Percentiles rank a stretch among this genome's conserved stretches.
Evolutionary conservation across 1,284 basidiomycete species (phyloP).

Genomic region (Apiotrichum veenhuisii): DNA sequence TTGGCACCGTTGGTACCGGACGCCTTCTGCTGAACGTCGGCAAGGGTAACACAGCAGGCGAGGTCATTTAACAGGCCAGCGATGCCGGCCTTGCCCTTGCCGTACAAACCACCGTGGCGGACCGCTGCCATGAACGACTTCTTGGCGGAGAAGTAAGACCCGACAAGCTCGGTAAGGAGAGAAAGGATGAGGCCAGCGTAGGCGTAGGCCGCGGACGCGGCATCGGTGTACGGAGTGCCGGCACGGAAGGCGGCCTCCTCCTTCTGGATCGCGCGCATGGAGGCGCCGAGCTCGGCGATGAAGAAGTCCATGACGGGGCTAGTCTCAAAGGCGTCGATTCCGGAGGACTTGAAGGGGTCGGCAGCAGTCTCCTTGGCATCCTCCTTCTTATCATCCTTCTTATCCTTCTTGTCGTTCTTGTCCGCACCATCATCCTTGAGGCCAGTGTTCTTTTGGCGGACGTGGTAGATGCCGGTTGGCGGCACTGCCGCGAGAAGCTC

Average conservation of each 20-base stretch:
- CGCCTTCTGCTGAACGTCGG: constrained; percentile 16
- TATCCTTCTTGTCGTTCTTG: constrained; percentile 8
- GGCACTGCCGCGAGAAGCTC: constrained; percentile 66
- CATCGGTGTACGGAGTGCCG: constrained; percentile 9
- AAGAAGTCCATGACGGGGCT: constrained; percentile 34
- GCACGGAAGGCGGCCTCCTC: constrained; percentile 14
- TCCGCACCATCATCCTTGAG: constrained; percentile 14
- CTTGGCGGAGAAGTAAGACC: constrained; percentile 91
- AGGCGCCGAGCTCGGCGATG: constrained; percentile 28
- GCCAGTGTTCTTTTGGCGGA: constrained; percentile 58
- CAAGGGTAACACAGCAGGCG: constrained; percentile 68
- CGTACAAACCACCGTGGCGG: constrained; percentile 56
- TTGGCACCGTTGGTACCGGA: constrained; percentile 3
- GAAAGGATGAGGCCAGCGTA: constrained; percentile 89
- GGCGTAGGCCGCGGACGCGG: constrained; percentile 13
- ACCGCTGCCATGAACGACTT: constrained; percentile 74
- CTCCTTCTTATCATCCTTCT: constrained; percentile 8
- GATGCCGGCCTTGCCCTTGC: constrained; percentile 24
- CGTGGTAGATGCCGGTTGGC: constrained; percentile 56
- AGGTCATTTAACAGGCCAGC: constrained; percentile 67
- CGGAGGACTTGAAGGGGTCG: constrained; percentile 54
- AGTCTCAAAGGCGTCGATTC: constrained; percentile 15
- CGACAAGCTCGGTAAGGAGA: constrained; percentile 82
- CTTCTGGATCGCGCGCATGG: constrained; percentile 15
- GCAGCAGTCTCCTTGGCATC: constrained; percentile 1